phyloP scores from a whole-genome alignment of 2,329 filamentous ascomycete species.

The Alternaria brassicae region DNA sequence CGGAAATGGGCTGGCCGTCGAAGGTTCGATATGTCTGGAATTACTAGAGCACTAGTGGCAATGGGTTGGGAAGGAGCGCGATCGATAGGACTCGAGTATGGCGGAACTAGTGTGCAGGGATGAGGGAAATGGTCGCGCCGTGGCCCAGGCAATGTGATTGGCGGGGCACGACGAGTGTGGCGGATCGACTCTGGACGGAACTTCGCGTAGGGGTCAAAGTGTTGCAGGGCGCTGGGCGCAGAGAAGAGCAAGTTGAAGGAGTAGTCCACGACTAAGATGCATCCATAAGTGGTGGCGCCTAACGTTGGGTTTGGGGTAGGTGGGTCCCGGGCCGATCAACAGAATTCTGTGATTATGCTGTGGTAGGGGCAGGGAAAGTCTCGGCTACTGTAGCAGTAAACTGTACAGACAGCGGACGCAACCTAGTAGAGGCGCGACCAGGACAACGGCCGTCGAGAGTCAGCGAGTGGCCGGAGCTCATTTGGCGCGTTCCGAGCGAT shows the following conservation, averaged over 20 bases:
- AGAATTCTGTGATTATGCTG: constrained; percentile 36
- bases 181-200: constrained; percentile 38
- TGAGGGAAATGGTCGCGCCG: constrained; percentile 38
- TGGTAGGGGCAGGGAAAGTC: constrained; percentile 26
- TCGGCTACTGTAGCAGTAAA: constrained; percentile 28
- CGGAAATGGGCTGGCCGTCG: constrained; percentile 5
- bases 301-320: constrained; percentile 32
- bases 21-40: constrained; percentile 58
- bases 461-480: constrained; percentile 34
- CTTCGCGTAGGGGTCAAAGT: constrained; percentile 45
- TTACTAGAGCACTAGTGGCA: constrained; percentile 34
- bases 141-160: constrained; percentile 32
- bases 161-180: constrained; percentile 31
- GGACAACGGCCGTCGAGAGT: constrained; percentile 39
- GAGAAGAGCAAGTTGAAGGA: constrained; percentile 46
- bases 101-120: constrained; percentile 35
- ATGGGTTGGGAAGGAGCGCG: constrained; percentile 15
- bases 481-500: constrained; percentile 37
- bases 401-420: constrained; percentile 26
- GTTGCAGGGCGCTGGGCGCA: constrained; percentile 50
- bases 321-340: constrained; percentile 35
- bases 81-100: constrained; percentile 17
- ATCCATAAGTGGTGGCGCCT: constrained; percentile 39
- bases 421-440: constrained; percentile 35
- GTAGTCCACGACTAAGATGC: constrained; percentile 31